phyloP scores from a whole-genome alignment of 2,329 filamentous ascomycete genomes.

The Fusarium sororula region DNA sequence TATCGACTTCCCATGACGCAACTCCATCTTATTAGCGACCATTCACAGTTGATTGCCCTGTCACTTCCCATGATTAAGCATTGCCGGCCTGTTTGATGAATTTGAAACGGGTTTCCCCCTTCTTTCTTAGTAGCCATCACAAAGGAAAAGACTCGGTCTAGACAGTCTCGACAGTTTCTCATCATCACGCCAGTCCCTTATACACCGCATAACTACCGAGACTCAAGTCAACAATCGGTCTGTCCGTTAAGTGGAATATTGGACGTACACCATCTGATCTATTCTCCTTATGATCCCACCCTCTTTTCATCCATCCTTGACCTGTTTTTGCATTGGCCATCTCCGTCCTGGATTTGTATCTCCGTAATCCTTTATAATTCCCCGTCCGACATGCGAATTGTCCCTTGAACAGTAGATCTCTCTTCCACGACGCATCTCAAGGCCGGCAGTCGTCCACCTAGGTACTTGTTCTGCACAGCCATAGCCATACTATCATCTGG shows the following conservation, averaged over 20 bases:
- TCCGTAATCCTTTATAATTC: background rate
- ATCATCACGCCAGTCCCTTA: slow-evolving; percentile 18
- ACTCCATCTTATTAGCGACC: slow-evolving; percentile 16
- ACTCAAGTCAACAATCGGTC: slow-evolving; percentile 18
- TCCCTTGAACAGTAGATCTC: slow-evolving; percentile 9
- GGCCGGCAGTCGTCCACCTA: background rate
- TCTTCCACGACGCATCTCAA: background rate
- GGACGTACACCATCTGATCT: slow-evolving; percentile 15
- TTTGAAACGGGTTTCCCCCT: background rate
- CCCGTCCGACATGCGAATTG: slow-evolving; percentile 19
- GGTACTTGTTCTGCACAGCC: background rate
- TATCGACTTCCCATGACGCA: slow-evolving; percentile 37
- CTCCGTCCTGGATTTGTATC: slow-evolving; percentile 1
- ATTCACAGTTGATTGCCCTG: slow-evolving; percentile 20
- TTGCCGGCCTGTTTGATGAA: background rate
- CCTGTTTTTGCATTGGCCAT: slow-evolving; percentile 1
- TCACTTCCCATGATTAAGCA: slow-evolving; percentile 9
- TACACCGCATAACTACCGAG: slow-evolving; percentile 30
- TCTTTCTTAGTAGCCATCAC: slow-evolving; percentile 8
- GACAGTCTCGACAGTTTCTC: background rate
- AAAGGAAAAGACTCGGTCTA: slow-evolving; percentile 15
- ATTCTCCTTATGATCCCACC: slow-evolving; percentile 21
- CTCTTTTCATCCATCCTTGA: slow-evolving; percentile 3
- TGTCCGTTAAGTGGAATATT: slow-evolving; percentile 19
- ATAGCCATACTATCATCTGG: background rate